Evolutionary conservation across 306 rosid genomes (phyloP).

Genomic region (Cicer judaicum): DNA sequence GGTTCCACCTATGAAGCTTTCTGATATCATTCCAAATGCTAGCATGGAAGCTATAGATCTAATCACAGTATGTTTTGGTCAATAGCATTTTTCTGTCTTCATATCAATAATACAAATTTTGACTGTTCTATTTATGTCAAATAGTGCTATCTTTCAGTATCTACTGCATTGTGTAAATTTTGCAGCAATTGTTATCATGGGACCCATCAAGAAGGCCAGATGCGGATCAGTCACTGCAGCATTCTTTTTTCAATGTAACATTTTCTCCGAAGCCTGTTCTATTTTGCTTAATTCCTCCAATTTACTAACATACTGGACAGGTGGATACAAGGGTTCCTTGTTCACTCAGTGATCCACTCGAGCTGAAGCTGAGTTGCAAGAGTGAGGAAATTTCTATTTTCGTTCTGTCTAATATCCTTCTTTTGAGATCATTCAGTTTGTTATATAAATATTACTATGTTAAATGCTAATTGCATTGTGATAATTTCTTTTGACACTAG

Average conservation of each 20-base stretch:
- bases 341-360: constrained; percentile 73
- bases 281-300: constrained; percentile 36
- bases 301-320: constrained; percentile 55
- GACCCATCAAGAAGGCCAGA: constrained; percentile 82
- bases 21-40: constrained; percentile 78
- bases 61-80: constrained; percentile 61
- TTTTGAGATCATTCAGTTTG: constrained; percentile 32
- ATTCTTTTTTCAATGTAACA: constrained; percentile 81
- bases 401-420: constrained; percentile 12
- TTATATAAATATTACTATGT: constrained; percentile 24
- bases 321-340: constrained; percentile 64
- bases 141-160: constrained; percentile 24
- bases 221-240: constrained; percentile 75
- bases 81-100: constrained; percentile 23
- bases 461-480: constrained; percentile 13
- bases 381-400: constrained; percentile 53
- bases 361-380: constrained; percentile 76
- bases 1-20: constrained; percentile 72
- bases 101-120: constrained; percentile 23
- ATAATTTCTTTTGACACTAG: constrained; percentile 19
- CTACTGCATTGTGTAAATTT: constrained; percentile 43
- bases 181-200: constrained; percentile 77
- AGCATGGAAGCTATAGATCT: constrained; percentile 82
- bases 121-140: constrained; percentile 21
- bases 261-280: constrained; percentile 34